phyloP scores from a whole-genome alignment of 163 green algal genomes.

The Chlamydomonas reinhardtii region DNA sequence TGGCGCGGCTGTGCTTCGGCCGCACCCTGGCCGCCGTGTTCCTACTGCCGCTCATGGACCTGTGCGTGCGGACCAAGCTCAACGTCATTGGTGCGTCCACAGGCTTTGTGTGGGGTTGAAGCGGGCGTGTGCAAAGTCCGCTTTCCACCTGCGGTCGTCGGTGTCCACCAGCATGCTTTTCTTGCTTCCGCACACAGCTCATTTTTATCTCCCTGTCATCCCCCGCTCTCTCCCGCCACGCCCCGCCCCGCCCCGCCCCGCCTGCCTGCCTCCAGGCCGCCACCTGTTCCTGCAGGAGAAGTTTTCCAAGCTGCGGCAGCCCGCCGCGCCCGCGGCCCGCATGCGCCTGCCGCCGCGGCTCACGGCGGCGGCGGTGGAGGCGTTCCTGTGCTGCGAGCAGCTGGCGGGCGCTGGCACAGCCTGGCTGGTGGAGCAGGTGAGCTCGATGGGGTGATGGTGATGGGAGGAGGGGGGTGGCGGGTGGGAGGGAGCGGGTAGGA shows the following conservation, averaged over 20 bases:
- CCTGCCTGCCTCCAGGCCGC: neutral
- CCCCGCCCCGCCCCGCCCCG: neutral
- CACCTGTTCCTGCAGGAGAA: conserved; percentile 57
- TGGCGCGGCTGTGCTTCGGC: conserved; percentile 54
- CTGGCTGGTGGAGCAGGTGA: conserved; percentile 46
- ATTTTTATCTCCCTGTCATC: no score
- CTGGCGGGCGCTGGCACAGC: conserved; percentile 13
- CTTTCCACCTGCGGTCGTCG: no score
- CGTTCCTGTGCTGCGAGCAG: conserved; percentile 47
- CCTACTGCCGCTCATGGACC: conserved; percentile 47
- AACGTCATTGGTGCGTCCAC: conserved; percentile 54
- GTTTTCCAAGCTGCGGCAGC: conserved; percentile 48
- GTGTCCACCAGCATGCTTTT: no score
- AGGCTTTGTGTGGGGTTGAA: no score
- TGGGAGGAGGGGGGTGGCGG: neutral
- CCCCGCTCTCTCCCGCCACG: no score
- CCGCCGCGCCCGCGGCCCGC: neutral
- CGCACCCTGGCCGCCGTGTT: conserved; percentile 43
- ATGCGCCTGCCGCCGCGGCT: conserved; percentile 47
- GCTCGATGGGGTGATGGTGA: neutral
- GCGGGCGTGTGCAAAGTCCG: no score
- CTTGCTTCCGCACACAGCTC: no score
- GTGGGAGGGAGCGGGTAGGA: neutral
- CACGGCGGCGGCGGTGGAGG: conserved; percentile 43
- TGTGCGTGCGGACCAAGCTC: conserved; percentile 53